phyloP scores from a whole-genome alignment of 2,329 filamentous ascomycete genomes.

The Fusarium sp. region DNA sequence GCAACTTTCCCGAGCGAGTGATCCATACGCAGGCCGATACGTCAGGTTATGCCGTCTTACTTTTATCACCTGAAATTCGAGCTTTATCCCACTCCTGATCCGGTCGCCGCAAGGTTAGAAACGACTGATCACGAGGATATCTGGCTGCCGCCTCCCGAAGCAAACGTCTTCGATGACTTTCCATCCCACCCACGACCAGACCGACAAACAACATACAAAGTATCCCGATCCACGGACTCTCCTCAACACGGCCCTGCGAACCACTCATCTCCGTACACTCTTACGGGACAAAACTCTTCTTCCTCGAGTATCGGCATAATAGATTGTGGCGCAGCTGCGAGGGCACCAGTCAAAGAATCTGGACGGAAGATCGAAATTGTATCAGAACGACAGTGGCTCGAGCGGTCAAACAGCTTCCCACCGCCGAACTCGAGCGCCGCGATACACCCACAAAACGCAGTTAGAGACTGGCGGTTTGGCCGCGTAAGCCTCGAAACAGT shows the following conservation, averaged over 20 bases:
- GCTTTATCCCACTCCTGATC: conserved; percentile 64
- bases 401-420: conserved; percentile 55
- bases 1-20: not conserved
- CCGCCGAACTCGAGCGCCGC: conserved; percentile 57
- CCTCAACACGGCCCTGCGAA: not conserved
- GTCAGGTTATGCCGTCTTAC: conserved; percentile 67
- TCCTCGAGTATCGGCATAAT: conserved; percentile 52
- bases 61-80: conserved; percentile 76
- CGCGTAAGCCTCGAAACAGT: conserved; percentile 83
- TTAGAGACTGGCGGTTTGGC: conserved; percentile 83
- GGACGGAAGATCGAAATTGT: conserved; percentile 53
- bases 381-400: conserved; percentile 54
- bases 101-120: conserved; percentile 33
- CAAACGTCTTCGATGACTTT: conserved; percentile 66
- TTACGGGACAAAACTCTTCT: conserved; percentile 12
- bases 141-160: conserved; percentile 63
- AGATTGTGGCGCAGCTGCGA: conserved; percentile 60
- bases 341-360: conserved; percentile 43
- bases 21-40: not conserved
- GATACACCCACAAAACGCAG: conserved; percentile 61
- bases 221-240: conserved; percentile 7
- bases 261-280: not conserved
- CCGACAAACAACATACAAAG: conserved; percentile 30
- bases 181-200: conserved; percentile 59
- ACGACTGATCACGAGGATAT: conserved; percentile 43